Conservation (phyloP, 148 eudicot genomes). For the Chenopodium formosanum region DNA sequence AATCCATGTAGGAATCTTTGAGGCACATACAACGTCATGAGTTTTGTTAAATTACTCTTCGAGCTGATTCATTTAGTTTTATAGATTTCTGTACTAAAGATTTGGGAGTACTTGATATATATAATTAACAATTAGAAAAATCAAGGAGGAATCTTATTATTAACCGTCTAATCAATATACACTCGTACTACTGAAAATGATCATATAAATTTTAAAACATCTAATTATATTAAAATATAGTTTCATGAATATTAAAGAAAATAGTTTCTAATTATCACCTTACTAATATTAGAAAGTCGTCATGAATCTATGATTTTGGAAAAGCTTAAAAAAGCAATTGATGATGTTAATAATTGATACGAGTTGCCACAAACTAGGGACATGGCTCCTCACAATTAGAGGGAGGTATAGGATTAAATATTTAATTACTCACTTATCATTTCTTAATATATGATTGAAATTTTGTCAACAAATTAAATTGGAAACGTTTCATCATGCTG, state of each 20-base stretch:
- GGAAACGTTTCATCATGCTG: conserved; percentile 8
- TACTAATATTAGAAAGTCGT: conserved; percentile 6
- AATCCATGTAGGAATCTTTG: conserved; percentile 12
- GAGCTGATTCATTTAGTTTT: too few relatives aligned
- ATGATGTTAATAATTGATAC: neutral
- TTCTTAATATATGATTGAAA: neutral
- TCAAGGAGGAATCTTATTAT: neutral
- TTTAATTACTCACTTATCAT: neutral
- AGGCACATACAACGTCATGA: neutral
- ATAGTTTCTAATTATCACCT: neutral
- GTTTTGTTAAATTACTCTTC: neutral
- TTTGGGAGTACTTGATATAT: neutral
- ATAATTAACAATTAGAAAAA: neutral
- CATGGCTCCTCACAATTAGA: conserved; percentile 24
- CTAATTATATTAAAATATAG: neutral
- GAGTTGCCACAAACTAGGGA: conserved; percentile 10
- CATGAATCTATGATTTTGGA: neutral
- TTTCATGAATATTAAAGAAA: neutral
- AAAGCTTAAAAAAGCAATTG: neutral
- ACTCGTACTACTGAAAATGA: neutral
- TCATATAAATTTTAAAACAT: neutral
- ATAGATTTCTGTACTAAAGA: neutral
- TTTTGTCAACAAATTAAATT: neutral
- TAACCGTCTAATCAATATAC: neutral
- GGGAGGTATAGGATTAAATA: neutral